A percentile compares a stretch with the other conserved stretches of the same genome.
Evolutionary conservation across 2,329 filamentous ascomycete genomes (phyloP).

Genomic region (Beauveria scarabaeidicola): DNA sequence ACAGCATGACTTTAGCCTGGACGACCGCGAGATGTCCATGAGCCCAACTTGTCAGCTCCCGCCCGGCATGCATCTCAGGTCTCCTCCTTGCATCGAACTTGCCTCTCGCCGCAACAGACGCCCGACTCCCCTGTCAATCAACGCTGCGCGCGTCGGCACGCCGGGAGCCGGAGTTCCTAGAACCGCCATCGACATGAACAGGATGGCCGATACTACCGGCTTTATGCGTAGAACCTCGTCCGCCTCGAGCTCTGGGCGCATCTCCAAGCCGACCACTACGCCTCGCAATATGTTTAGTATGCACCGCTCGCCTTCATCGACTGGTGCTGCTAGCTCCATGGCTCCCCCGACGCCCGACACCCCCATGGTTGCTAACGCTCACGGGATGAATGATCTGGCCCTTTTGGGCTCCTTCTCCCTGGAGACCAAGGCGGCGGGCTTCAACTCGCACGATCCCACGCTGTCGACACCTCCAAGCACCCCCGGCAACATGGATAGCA

Average conservation of each 20-base stretch:
- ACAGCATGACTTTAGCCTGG: constrained; percentile 12
- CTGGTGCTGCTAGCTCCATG: constrained; percentile 29
- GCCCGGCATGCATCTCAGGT: constrained; percentile 31
- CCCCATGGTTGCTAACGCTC: constrained; percentile 31
- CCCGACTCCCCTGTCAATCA: constrained; percentile 37
- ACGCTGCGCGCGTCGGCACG: constrained; percentile 32
- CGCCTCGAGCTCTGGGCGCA: constrained; percentile 32
- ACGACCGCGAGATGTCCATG: constrained; percentile 3
- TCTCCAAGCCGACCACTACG: constrained; percentile 24
- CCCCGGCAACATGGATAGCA: constrained; percentile 36
- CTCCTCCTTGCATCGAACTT: constrained; percentile 44
- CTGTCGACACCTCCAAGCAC: constrained; percentile 47
- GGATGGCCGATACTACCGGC: constrained; percentile 35
- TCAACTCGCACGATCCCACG: constrained; percentile 32
- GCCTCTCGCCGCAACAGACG: constrained; percentile 42
- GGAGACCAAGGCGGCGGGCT: constrained; percentile 22
- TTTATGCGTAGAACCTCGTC: constrained; percentile 49
- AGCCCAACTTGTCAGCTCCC: constrained; percentile 8
- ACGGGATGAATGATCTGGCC: constrained; percentile 30
- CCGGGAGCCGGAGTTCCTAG: constrained; percentile 33
- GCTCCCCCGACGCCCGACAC: constrained; percentile 44
- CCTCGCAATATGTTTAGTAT: constrained; percentile 34
- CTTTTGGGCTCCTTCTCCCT: constrained; percentile 26
- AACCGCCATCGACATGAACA: constrained; percentile 38
- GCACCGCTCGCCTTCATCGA: constrained; percentile 33